Base-by-base conservation (phyloP, 768 basidiomycete species). In the Russula sp. region DNA sequence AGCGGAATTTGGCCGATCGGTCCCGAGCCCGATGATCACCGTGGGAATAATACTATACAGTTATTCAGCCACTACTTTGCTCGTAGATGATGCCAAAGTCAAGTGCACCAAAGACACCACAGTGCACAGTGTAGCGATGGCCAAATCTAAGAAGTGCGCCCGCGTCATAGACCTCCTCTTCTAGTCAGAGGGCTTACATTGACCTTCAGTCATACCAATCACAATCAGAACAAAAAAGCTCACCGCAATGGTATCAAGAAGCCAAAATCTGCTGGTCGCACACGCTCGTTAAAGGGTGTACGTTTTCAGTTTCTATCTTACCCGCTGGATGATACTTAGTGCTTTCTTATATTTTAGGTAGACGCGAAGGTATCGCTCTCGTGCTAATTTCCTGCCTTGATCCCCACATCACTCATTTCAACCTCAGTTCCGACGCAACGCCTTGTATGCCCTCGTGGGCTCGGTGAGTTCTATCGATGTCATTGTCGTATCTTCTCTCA, bases 171-270 rank as follows among this genome's bases (percentile, higher is more conserved):
- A 34, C 6, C 58, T 16, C 63, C 14, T 69, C 29, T 62, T 56
- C 57, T 57, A 43, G 18, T 5, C 57, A 59, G 35, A 65, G 29
- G 32, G 25, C 52, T 61, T 56, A 66, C 46, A 14, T 34, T 13
- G 48, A 7, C 48, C 49, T 63, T 60, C 65, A 93, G 89, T 71
- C 88, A 93, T 75, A 92, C 88, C 71, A 92, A 91, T 76, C 94
- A 96, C 83, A 97, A 96, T 82, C 93, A 97, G 80, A 92, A 70
- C 81, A 86, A 85, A 77, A 98, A 97, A 85, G 93, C 96, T 67
- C 96, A 98, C 81, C 84, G 90, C 67, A 98, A 98, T 81, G 96
- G 95, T 72, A 96, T 98, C 80, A 93, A 89, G 79, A 84, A 81
- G 74, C 88, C 92, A 56, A 77, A 80, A 74, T 58, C 61, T 29